Evolutionary conservation across 1,139 yeast genomes (phyloP).

Genomic region (Lodderomyces theae): DNA sequence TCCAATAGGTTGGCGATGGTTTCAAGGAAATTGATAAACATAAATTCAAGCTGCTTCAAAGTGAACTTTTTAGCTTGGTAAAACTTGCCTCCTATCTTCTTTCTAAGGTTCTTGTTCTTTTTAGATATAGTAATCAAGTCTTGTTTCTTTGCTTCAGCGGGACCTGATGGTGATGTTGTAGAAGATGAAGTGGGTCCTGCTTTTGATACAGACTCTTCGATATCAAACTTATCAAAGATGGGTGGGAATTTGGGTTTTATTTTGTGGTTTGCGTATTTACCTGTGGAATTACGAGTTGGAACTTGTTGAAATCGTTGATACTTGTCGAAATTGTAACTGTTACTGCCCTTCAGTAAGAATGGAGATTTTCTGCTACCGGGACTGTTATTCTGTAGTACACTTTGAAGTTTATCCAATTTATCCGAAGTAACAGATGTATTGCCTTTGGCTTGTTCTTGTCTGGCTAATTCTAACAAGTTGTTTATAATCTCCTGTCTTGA

Average conservation of each 20-base stretch:
- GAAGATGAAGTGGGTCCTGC: conserved; percentile 4
- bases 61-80: conserved; percentile 17
- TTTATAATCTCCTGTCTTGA: conserved; percentile 25
- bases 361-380: conserved; percentile 5
- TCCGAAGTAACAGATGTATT: conserved; percentile 34
- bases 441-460: conserved; percentile 33
- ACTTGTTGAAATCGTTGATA: conserved; percentile 17
- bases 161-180: conserved; percentile 1
- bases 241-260: conserved; percentile 24
- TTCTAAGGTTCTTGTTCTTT: conserved; percentile 6
- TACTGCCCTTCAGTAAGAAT: background rate
- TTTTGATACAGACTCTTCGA: conserved; percentile 10
- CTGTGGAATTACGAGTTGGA: conserved; percentile 14
- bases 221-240: conserved; percentile 23
- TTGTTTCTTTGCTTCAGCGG: background rate
- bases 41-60: conserved; percentile 31
- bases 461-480: conserved; percentile 29
- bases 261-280: conserved; percentile 3
- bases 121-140: conserved; percentile 6
- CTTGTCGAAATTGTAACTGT: conserved; percentile 12
- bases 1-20: conserved; percentile 41
- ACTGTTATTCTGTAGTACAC: conserved; percentile 18
- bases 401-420: conserved; percentile 27
- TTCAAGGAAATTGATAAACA: conserved; percentile 34
- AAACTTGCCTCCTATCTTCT: conserved; percentile 4